Conservation (phyloP, 106 monocot genomes). For the Agapanthus africanus region DNA sequence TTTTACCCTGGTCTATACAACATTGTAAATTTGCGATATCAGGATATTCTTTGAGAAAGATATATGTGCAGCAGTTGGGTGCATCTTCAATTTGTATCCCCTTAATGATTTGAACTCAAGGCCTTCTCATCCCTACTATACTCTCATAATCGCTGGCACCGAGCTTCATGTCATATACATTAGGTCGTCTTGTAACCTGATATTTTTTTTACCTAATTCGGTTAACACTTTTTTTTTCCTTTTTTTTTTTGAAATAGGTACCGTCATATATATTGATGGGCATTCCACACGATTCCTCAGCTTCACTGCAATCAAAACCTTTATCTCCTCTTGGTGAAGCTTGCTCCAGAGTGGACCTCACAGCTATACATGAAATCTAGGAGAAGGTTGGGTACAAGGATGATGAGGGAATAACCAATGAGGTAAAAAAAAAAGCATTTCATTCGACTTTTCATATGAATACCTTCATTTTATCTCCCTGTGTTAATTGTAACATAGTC, state of each 20-base stretch:
- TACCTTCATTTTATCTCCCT: too few relatives aligned
- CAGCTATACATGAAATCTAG: slow-evolving; percentile 67
- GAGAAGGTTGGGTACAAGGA: slow-evolving; percentile 81
- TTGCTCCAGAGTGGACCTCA: slow-evolving; percentile 61
- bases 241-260: too few relatives aligned
- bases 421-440: slow-evolving; percentile 48
- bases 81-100: too few relatives aligned
- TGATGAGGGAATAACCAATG: slow-evolving; percentile 74
- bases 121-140: background rate
- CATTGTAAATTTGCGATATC: background rate
- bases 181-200: background rate
- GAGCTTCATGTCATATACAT: background rate
- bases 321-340: slow-evolving; percentile 72
- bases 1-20: too few relatives aligned
- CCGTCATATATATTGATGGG: slow-evolving; percentile 71
- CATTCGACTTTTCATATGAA: background rate
- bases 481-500: too few relatives aligned
- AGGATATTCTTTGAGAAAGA: background rate
- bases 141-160: background rate
- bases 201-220: background rate
- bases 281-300: slow-evolving; percentile 29
- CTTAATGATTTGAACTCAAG: background rate
- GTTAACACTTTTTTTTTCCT: background rate
- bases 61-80: background rate
- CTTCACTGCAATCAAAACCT: slow-evolving; percentile 26